These are phyloP conservation scores for Pseudogymnoascus sp. DNA, from an alignment of 2,329 filamentous ascomycete species.

Conservation along the genomic window DNA sequence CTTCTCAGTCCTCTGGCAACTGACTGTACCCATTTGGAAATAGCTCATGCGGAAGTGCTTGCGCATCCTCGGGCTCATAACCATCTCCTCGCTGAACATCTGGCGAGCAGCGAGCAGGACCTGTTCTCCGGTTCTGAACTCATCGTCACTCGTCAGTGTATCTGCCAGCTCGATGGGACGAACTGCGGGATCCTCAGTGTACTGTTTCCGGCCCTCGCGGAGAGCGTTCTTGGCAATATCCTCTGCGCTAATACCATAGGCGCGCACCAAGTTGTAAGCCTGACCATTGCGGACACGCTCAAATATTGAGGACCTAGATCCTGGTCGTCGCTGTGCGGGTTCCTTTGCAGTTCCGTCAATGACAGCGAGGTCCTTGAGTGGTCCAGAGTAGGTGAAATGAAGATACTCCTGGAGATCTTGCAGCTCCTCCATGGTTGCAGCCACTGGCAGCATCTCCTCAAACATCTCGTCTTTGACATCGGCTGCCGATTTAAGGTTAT, in stretches of 20 bases:
- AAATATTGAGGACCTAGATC: constrained; percentile 70
- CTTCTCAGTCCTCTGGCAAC: constrained; percentile 87
- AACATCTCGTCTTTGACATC: constrained; percentile 65
- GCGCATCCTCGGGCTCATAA: constrained; percentile 79
- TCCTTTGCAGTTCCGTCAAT: constrained; percentile 56
- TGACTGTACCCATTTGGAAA: constrained; percentile 75
- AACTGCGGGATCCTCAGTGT: constrained; percentile 74
- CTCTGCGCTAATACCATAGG: constrained; percentile 84
- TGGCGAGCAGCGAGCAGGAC: constrained; percentile 73
- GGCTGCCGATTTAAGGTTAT: constrained; percentile 56
- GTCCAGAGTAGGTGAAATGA: constrained; percentile 81
- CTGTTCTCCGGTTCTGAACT: constrained; percentile 66
- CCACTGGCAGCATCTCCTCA: constrained; percentile 71
- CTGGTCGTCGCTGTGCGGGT: constrained; percentile 60
- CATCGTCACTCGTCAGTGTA: constrained; percentile 57
- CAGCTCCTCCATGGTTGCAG: constrained; percentile 84
- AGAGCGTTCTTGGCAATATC: constrained; percentile 81
- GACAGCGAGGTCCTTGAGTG: constrained; percentile 71
- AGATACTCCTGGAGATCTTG: constrained; percentile 96
- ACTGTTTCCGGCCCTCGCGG: constrained; percentile 66
- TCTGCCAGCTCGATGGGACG: constrained; percentile 84
- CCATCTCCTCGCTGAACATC: constrained; percentile 87
- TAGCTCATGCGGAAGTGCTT: constrained; percentile 77
- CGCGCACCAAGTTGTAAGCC: constrained; percentile 74
- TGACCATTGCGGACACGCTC: constrained; percentile 77